Evolutionary conservation across 2,329 filamentous ascomycete genomes (phyloP), one percentile per base, ranked within the genome.

Genomic region (Pseudophaeomoniella oleicola): DNA sequence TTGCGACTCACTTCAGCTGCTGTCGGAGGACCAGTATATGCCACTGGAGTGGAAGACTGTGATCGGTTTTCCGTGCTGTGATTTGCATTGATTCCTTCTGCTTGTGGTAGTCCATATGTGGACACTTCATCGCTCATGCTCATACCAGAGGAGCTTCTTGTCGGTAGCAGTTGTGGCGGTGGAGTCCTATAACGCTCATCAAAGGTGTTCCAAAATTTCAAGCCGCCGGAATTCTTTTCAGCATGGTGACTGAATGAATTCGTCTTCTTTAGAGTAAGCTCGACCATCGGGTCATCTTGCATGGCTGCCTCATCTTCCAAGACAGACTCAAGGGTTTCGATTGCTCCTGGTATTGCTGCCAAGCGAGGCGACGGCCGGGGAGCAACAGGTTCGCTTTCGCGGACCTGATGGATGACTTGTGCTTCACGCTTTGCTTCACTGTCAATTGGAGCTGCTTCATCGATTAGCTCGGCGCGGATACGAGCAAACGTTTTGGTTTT

Each of bases 401-500:
- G 81, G 17, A 96, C 87, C 58, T 94, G 90, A 35, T 85, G 82
- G 43, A 98, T 85, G 4, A 96, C 90, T 58, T 96, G 88, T 27
- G 88, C 86, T 63, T 98, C 90, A 29, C 86, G 79, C 36, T 82
- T 78, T 39, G 85, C 77, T 56, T 98, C 90, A 30, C 81, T 80
- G 49, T 98, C 90, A 6, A 93, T 67, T 0, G 90, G 90, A 0
- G 86, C 76, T 12, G 75, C 72, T 60, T 98, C 90, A 60, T 98
- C 90, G 39, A 83, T 69, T 1, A 98, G 69, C 3, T 86, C 86
- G 5, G 88, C 90, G 42, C 83, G 77, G 46, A 98, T 94, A 9
- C 90, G 79, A 4, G 87, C 86, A 56, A 98, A 98, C 0, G 81
- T 86, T 60, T 94, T 93, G 1, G 88, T 90, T 66, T 96, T 98